A percentile compares a stretch with the other conserved stretches of the same genome.
Evolutionary conservation across 768 basidiomycete genomes (phyloP).

Genomic region (Rhodotorula graminis): DNA sequence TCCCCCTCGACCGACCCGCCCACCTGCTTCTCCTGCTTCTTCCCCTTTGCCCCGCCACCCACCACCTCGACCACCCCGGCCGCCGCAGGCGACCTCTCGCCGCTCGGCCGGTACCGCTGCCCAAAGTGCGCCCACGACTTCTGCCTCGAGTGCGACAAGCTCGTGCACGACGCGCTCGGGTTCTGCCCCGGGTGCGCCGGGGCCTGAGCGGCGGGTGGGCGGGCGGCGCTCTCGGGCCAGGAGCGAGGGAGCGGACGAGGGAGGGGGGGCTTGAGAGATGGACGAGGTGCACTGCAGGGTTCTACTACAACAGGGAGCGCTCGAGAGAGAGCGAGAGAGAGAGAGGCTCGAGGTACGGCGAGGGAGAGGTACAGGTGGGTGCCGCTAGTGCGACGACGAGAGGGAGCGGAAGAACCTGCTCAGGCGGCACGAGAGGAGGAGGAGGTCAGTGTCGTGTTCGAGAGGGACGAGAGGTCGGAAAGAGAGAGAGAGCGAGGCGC

Average conservation of each 20-base stretch:
- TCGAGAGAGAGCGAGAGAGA: neutral
- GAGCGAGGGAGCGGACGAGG: neutral
- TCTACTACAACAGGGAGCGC: neutral
- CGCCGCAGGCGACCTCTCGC: slow-evolving; percentile 65
- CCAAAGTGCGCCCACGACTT: slow-evolving; percentile 80
- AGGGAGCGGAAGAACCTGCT: slow-evolving; percentile 35
- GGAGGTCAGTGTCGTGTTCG: neutral
- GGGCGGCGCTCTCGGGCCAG: no score
- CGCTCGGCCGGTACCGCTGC: slow-evolving; percentile 81
- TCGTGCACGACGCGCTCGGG: slow-evolving; percentile 90
- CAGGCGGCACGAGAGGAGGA: neutral
- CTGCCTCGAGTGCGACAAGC: slow-evolving; percentile 92
- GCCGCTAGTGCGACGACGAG: slow-evolving; percentile 10
- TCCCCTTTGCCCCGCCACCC: slow-evolving; percentile 29
- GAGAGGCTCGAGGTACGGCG: no score
- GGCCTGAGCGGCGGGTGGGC: neutral
- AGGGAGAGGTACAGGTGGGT: no score
- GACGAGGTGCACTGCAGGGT: no score
- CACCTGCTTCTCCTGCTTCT: slow-evolving; percentile 83
- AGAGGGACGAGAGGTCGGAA: no score
- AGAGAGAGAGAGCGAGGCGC: slow-evolving; percentile 63
- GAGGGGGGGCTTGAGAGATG: neutral
- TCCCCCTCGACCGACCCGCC: slow-evolving; percentile 37
- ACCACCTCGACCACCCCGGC: slow-evolving; percentile 44
- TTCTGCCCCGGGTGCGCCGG: slow-evolving; percentile 66